A percentile compares a stretch with the other conserved stretches of the same genome.
Conservation (phyloP, 352 stramenopile species). For the Phytophthora tubulina region DNA sequence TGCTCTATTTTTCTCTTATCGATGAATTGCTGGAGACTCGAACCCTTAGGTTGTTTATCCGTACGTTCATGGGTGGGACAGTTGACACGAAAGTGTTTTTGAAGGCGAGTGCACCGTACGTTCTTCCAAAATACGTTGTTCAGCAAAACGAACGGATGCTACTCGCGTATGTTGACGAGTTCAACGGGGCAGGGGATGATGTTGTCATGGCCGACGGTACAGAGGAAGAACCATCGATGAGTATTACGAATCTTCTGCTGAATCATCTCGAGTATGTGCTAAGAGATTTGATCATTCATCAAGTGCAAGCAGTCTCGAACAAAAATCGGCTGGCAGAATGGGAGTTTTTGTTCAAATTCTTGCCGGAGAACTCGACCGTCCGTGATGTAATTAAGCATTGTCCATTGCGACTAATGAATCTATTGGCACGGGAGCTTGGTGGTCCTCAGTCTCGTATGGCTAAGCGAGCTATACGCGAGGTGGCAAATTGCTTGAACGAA, state of each 20-base stretch:
- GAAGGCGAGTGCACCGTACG: conserved; percentile 54
- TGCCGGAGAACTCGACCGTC: conserved; percentile 68
- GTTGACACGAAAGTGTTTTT: conserved; percentile 59
- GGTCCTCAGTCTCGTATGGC: conserved; percentile 59
- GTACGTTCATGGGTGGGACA: conserved; percentile 61
- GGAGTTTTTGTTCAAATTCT: conserved; percentile 79
- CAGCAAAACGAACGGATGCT: conserved; percentile 68
- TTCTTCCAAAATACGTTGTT: conserved; percentile 72
- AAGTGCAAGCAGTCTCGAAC: conserved; percentile 62
- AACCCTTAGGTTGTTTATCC: conserved; percentile 58
- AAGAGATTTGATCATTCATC: conserved; percentile 74
- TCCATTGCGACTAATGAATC: conserved; percentile 63
- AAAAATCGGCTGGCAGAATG: conserved; percentile 63
- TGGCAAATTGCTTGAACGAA: conserved; percentile 58
- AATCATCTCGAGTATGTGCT: conserved; percentile 64
- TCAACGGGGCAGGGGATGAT: conserved; percentile 43
- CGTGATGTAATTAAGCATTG: conserved; percentile 68
- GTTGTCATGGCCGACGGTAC: conserved; percentile 30
- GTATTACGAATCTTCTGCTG: conserved; percentile 54
- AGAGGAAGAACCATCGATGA: conserved; percentile 31
- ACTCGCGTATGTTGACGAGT: conserved; percentile 47
- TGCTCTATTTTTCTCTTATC: conserved; percentile 65
- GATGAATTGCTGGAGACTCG: conserved; percentile 59
- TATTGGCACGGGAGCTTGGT: conserved; percentile 76
- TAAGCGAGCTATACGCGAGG: conserved; percentile 65